phyloP scores from a whole-genome alignment of 1,284 basidiomycete genomes.

The Sanguinoderma infundibulare region DNA sequence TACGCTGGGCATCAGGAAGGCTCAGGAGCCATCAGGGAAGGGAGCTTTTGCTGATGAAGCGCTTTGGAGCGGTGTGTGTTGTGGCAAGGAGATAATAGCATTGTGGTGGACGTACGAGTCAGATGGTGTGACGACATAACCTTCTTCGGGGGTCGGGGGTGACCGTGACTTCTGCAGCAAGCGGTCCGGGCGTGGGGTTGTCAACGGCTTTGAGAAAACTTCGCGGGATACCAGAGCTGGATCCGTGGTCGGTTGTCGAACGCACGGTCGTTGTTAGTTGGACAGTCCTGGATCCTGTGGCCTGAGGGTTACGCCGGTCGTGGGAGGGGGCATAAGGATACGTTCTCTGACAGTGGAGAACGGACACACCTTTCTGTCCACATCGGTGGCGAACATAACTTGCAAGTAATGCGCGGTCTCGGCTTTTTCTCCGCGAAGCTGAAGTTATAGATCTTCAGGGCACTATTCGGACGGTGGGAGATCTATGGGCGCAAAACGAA shows the following conservation, averaged over 20 bases:
- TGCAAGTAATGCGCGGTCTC: slow-evolving; percentile 78
- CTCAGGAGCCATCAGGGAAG: too few species aligned
- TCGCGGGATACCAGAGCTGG: slow-evolving; percentile 96
- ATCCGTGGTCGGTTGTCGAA: slow-evolving; percentile 95
- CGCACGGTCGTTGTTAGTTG: slow-evolving; percentile 94
- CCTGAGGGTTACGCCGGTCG: slow-evolving; percentile 59
- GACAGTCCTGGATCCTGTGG: slow-evolving; percentile 99
- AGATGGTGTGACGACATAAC: slow-evolving; percentile 93
- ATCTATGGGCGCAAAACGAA: slow-evolving; percentile 36
- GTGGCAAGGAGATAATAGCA: slow-evolving; percentile 18
- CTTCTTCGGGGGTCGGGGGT: slow-evolving; percentile 96
- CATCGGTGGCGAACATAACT: slow-evolving; percentile 99
- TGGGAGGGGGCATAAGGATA: too few species aligned
- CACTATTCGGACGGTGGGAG: slow-evolving; percentile 48
- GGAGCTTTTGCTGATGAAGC: too few species aligned
- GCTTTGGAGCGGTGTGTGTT: slow-evolving; percentile 42
- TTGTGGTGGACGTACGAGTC: slow-evolving; percentile 72
- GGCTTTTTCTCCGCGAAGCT: slow-evolving; percentile 69
- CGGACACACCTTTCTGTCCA: slow-evolving; percentile 87
- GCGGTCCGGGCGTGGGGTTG: slow-evolving; percentile 75
- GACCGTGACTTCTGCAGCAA: slow-evolving; percentile 90
- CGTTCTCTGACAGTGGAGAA: slow-evolving; percentile 1
- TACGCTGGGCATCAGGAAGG: too few species aligned
- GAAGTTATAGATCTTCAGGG: slow-evolving; percentile 72
- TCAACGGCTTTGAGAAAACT: slow-evolving; percentile 98